phyloP scores from a whole-genome alignment of 1,139 yeast species.

The Fermentozyma sake region DNA sequence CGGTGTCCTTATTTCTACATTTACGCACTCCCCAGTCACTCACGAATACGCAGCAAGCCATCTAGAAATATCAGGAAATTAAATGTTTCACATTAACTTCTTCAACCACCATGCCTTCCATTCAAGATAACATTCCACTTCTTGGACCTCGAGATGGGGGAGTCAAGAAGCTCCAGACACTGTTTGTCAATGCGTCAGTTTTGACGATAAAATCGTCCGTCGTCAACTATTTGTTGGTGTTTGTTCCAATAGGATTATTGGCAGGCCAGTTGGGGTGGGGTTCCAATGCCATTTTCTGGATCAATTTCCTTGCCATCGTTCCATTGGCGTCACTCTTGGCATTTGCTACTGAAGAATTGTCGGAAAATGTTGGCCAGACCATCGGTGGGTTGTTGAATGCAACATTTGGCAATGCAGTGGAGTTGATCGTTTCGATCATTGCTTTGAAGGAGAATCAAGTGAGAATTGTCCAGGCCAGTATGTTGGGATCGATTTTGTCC shows the following conservation, averaged over 20 bases:
- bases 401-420: conserved; percentile 88
- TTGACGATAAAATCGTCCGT: conserved; percentile 62
- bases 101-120: too few relatives aligned
- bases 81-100: too few relatives aligned
- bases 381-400: conserved; percentile 92
- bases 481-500: conserved; percentile 90
- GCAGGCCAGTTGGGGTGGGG: conserved; percentile 61
- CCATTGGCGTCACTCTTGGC: conserved; percentile 90
- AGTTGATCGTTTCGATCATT: conserved; percentile 86
- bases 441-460: conserved; percentile 85
- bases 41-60: too few relatives aligned
- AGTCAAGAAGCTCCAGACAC: too few relatives aligned
- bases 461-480: conserved; percentile 92
- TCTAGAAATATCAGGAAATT: too few relatives aligned
- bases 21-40: too few relatives aligned
- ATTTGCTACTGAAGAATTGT: conserved; percentile 87
- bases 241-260: conserved; percentile 83
- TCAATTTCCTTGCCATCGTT: conserved; percentile 85
- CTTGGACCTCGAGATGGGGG: too few relatives aligned
- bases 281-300: conserved; percentile 57
- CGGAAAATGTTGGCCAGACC: conserved; percentile 83
- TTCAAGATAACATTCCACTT: too few relatives aligned
- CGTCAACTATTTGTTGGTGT: conserved; percentile 69
- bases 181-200: too few relatives aligned
- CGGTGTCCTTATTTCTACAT: too few relatives aligned